A percentile compares a stretch with the other conserved stretches of the same genome.
phyloP scores from a whole-genome alignment of 139 green algal genomes.

The Asterochloris erici region DNA sequence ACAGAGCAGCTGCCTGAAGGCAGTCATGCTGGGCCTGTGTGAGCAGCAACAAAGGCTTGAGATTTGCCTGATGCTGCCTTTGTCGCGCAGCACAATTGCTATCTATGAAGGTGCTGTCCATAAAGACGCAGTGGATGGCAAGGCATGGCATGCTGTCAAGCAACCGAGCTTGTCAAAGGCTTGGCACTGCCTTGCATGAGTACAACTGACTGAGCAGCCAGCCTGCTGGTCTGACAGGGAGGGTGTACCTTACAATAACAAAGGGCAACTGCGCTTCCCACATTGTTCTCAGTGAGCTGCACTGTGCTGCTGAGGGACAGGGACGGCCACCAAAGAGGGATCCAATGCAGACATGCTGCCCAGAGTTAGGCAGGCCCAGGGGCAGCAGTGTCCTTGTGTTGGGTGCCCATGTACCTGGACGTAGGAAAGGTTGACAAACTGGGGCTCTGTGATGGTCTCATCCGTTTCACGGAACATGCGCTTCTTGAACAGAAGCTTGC shows the following conservation, averaged over 20 bases:
- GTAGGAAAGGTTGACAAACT: conserved; percentile 95
- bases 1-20: conserved; percentile 26
- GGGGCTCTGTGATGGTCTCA: conserved; percentile 90
- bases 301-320: neutral
- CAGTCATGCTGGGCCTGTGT: conserved; percentile 87
- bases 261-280: no score
- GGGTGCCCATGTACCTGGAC: conserved; percentile 61
- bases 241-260: no score
- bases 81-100: no score
- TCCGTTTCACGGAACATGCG: conserved; percentile 93
- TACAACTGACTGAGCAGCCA: no score
- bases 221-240: no score
- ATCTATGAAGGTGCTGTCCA: no score
- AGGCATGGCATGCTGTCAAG: no score
- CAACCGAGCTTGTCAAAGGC: no score
- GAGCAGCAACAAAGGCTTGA: neutral
- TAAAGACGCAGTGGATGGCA: no score
- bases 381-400: neutral
- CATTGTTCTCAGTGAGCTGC: neutral
- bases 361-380: neutral
- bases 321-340: neutral
- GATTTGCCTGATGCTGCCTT: neutral
- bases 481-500: conserved; percentile 95
- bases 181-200: no score
- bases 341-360: neutral